Evolutionary conservation across 73 alveolate genomes (phyloP), one percentile per base, ranked within the genome.

Genomic region (Paramecium octaurelia): DNA sequence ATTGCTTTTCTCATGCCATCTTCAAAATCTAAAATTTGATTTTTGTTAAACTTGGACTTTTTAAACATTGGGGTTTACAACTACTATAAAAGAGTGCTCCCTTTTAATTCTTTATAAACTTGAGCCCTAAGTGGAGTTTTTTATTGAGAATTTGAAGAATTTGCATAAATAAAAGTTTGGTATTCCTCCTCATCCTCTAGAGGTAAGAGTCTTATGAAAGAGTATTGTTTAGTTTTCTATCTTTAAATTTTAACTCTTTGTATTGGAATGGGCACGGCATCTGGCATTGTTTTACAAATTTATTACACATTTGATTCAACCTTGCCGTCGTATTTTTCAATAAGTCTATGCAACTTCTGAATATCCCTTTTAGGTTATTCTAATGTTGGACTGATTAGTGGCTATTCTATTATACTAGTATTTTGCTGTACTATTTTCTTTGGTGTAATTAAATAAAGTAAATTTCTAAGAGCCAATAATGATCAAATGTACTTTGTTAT

Each of bases 291-390:
- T 18, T 64, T 64, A 64, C 84, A 64, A 27, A 64, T 64, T 34
- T 64, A 64, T 64, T 23, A 1, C 31, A 24, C 20, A 64, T 54
- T 54, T 4, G 48, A 14, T 64, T 64, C 84, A 31, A 64, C 24
- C 27, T 64, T 64, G 84, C 23, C 3, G 10, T 64, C 84, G 7
- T 64, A 64, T 64, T 27, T 64, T 64, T 64, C 84, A 3, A 64
- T 64, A 11, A 64, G 46, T 24, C 84, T 64, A 64, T 64, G 42
- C 27, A 64, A 14, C 12, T 64, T 64, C 31, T 64, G 12, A 6
- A 64, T 64, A 8, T 64, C 35, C 46, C 84, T 64, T 42, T 64
- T 64, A 23, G 84, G 84, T 64, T 64, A 64, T 64, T 64, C 84
- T 27, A 64, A 20, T 64, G 84, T 64, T 3, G 84, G 84, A 64